A percentile compares a stretch with the other conserved stretches of the same genome.
Conservation (phyloP, 2,329 filamentous ascomycete species). For the Penicillium sp. region DNA sequence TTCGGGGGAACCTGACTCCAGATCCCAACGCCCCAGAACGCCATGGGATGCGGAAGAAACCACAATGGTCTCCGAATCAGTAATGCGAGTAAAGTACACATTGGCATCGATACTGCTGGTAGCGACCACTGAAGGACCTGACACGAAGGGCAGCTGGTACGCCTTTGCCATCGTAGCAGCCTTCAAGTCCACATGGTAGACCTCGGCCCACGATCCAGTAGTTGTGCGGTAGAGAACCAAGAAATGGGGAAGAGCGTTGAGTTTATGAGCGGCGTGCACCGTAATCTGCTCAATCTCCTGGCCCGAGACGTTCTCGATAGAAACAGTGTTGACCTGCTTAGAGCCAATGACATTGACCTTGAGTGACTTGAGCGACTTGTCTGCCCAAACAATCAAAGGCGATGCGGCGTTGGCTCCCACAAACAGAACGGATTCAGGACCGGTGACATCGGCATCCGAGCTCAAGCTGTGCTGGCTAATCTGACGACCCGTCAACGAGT, state of each 20-base stretch:
- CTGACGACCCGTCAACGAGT: conserved; percentile 69
- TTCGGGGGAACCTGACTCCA: conserved; percentile 49
- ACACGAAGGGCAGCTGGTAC: conserved; percentile 72
- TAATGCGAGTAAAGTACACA: conserved; percentile 84
- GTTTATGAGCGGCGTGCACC: conserved; percentile 71
- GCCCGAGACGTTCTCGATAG: conserved; percentile 40
- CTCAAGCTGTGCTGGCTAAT: conserved; percentile 68
- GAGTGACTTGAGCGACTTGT: conserved; percentile 43
- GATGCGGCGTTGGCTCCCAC: conserved; percentile 41
- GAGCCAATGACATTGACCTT: conserved; percentile 47
- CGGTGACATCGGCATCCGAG: conserved; percentile 68
- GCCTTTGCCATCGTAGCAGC: conserved; percentile 68
- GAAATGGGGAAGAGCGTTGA: conserved; percentile 75
- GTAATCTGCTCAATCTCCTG: conserved; percentile 54
- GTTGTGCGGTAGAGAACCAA: conserved; percentile 75
- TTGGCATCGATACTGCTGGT: conserved; percentile 74
- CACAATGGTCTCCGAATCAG: conserved; percentile 68
- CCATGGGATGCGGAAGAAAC: conserved; percentile 74
- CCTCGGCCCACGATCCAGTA: conserved; percentile 73
- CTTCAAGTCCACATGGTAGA: conserved; percentile 78
- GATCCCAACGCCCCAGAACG: conserved; percentile 71
- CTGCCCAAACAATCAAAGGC: conserved; percentile 46
- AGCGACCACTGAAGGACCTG: conserved; percentile 72
- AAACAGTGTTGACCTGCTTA: conserved; percentile 40
- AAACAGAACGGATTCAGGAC: conserved; percentile 40